phyloP scores from a whole-genome alignment of 163 green algal species.

The Smithsoniella earleae region DNA sequence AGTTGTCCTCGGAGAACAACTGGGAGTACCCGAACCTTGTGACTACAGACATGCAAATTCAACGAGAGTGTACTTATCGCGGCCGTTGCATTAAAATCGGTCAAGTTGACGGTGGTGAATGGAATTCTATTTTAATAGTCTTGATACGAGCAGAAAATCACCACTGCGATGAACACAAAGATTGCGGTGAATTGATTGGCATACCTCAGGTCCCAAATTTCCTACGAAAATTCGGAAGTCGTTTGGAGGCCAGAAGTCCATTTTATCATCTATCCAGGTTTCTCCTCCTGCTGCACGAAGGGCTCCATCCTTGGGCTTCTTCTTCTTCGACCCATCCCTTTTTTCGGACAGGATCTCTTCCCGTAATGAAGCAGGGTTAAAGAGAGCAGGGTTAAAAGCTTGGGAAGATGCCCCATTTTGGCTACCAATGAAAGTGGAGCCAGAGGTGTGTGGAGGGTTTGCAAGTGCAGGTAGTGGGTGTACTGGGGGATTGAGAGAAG shows the following conservation, averaged over 20 bases:
- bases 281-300: constrained; percentile 13
- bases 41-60: no score
- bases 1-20: no score
- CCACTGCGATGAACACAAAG: no score
- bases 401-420: background rate
- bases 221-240: constrained; percentile 28
- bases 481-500: background rate
- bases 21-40: no score
- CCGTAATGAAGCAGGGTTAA: background rate
- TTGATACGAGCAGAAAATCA: no score
- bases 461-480: background rate
- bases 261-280: constrained; percentile 30
- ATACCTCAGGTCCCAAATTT: constrained; percentile 26
- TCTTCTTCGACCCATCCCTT: constrained; percentile 16
- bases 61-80: no score
- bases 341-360: constrained; percentile 21
- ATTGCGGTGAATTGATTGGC: no score
- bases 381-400: background rate
- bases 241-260: constrained; percentile 9
- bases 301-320: constrained; percentile 18
- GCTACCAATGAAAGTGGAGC: no score
- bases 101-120: no score
- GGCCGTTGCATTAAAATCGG: no score
- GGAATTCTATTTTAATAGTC: no score
- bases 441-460: no score